Base-by-base conservation (phyloP, 257 asterid genomes). In the Capsicum pubescens region DNA sequence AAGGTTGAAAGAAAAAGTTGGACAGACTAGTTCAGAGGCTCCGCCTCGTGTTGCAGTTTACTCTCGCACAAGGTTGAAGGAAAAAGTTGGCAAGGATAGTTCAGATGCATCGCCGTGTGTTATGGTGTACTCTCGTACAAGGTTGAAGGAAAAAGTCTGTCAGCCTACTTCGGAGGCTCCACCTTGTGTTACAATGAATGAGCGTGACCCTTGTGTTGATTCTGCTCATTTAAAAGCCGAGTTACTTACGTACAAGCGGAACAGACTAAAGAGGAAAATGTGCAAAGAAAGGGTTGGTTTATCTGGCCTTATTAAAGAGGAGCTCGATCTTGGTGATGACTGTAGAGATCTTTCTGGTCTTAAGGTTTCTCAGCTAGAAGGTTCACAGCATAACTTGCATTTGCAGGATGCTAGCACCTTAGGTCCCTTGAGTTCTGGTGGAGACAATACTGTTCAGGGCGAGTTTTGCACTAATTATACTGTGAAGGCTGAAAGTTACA, bases 241-340 rank as follows among this genome's bases (percentile, higher is more conserved):
- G 61, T 61, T 81, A 26, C 26, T 81, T 59, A 86, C 90, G 61
- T 93, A 92, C 83, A 85, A 63, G 86, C 71, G 92, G 83, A 91
- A 85, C 81, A 88, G 77, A 54, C 68, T 72, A 79, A 90, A 81
- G 88, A 86, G 87, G 89, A 92, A 90, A 82, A 87, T 84, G 79
- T 67, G 87, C 42, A 76, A 82, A 83, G 88, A 80, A 54, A 82
- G 36, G 57, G 32, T 54, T 69, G 89, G 36, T 79, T 44, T 80
- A 8, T 67, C 63, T 69, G 69, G 26, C 84, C 85, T 76, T 84
- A 86, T 64, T 63, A 85, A 76, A 69, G 87, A 82, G 68, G 88
- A 74, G 60, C 82, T 87, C 83, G 78, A 79, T 81, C 82, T 68
- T 79, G 85, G 83, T 74, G 85, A 67, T 85, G 79, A 81, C 76